Evolutionary conservation across 2,329 filamentous ascomycete species (phyloP).

Genomic region (Fragosphaeria purpurea): DNA sequence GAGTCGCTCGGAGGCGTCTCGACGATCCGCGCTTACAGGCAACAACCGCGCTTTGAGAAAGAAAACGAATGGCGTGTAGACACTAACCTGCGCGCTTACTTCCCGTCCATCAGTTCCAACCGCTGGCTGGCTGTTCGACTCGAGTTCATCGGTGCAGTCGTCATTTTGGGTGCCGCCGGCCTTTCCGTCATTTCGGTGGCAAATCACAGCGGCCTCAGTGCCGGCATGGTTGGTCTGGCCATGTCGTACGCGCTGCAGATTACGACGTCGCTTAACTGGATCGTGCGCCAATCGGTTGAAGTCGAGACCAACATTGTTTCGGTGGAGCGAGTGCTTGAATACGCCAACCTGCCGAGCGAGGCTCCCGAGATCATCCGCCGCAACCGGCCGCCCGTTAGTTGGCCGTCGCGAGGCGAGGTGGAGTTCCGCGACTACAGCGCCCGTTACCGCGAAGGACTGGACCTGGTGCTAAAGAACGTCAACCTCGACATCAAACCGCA

Average conservation of each 20-base stretch:
- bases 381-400: slow-evolving; percentile 76
- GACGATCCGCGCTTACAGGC: slow-evolving; percentile 89
- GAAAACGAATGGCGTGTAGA: slow-evolving; percentile 98
- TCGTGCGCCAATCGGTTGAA: slow-evolving; percentile 94
- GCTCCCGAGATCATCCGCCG: slow-evolving; percentile 88
- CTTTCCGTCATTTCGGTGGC: slow-evolving; percentile 75
- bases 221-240: slow-evolving; percentile 77
- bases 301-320: slow-evolving; percentile 99
- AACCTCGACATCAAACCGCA: slow-evolving; percentile 86
- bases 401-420: slow-evolving; percentile 82
- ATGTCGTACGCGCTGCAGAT: slow-evolving; percentile 98
- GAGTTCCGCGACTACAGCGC: slow-evolving; percentile 92
- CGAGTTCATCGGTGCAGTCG: slow-evolving; percentile 89
- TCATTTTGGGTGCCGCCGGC: slow-evolving; percentile 79
- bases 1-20: slow-evolving; percentile 89
- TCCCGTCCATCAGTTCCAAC: slow-evolving; percentile 88
- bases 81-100: slow-evolving; percentile 87
- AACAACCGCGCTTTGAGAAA: slow-evolving; percentile 74
- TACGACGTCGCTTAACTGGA: slow-evolving; percentile 96
- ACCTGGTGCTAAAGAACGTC: slow-evolving; percentile 88
- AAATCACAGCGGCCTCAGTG: slow-evolving; percentile 49
- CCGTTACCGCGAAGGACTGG: slow-evolving; percentile 79
- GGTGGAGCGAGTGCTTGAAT: slow-evolving; percentile 94
- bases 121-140: slow-evolving; percentile 91
- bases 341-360: slow-evolving; percentile 82